These are phyloP conservation scores for Yarrowia galli DNA, from an alignment of 1,139 yeast genomes.

Conservation along the genomic window DNA sequence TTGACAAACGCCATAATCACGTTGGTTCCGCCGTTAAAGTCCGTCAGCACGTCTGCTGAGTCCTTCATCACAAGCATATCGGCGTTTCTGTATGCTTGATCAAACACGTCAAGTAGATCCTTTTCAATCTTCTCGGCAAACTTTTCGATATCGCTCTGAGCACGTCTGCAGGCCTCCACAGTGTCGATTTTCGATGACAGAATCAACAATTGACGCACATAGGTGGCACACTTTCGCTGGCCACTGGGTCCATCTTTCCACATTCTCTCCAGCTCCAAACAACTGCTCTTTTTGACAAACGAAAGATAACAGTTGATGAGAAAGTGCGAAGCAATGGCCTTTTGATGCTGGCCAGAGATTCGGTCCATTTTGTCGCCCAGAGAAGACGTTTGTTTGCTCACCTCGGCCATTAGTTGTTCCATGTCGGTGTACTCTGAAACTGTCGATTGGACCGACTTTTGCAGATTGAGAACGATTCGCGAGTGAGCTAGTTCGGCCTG, in stretches of 20 bases:
- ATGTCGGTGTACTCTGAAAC: slow-evolving; percentile 62
- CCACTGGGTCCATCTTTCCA: slow-evolving; percentile 53
- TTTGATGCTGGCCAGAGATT: slow-evolving; percentile 77
- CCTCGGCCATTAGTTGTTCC: slow-evolving; percentile 61
- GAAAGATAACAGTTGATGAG: slow-evolving; percentile 80
- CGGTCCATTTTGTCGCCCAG: slow-evolving; percentile 76
- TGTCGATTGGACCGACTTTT: slow-evolving; percentile 56
- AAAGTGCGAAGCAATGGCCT: slow-evolving; percentile 75
- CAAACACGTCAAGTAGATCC: slow-evolving; percentile 54
- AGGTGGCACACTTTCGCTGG: slow-evolving; percentile 71
- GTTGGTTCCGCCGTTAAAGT: slow-evolving; percentile 84
- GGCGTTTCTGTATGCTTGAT: slow-evolving; percentile 57
- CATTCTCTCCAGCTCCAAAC: slow-evolving; percentile 58
- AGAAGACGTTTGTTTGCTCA: slow-evolving; percentile 69
- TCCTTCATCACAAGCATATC: slow-evolving; percentile 78
- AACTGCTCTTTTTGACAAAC: slow-evolving; percentile 66
- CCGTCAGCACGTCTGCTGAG: slow-evolving; percentile 77
- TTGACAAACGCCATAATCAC: slow-evolving; percentile 85
- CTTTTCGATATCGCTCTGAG: slow-evolving; percentile 64
- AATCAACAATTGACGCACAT: slow-evolving; percentile 68
- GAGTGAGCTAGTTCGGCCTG: slow-evolving; percentile 73
- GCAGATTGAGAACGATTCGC: slow-evolving; percentile 65
- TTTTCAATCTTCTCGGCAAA: slow-evolving; percentile 81
- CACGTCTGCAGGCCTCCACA: slow-evolving; percentile 54
- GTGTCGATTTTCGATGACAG: slow-evolving; percentile 62